Conservation (phyloP, 768 basidiomycete genomes). For the Xerocomellus intermedius region DNA sequence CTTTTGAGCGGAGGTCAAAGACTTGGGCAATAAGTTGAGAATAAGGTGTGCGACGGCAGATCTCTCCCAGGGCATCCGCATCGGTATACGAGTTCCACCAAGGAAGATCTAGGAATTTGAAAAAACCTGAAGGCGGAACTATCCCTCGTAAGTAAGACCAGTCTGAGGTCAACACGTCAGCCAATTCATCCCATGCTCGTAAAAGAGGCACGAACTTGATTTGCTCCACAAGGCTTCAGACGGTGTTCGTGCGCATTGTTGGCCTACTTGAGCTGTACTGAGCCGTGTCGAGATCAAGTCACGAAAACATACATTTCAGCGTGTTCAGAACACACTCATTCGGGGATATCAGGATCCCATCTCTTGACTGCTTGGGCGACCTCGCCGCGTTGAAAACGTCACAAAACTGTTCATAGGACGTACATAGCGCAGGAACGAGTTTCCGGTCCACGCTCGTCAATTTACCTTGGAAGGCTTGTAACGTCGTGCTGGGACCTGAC, state of each 20-base stretch:
- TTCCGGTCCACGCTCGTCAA: conserved; percentile 7
- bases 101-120: conserved; percentile 11
- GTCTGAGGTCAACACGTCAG: conserved; percentile 6
- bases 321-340: background rate
- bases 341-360: background rate
- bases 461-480: conserved; percentile 13
- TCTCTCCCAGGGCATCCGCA: background rate
- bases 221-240: conserved; percentile 4
- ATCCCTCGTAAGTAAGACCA: conserved; percentile 18
- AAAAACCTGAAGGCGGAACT: conserved; percentile 12
- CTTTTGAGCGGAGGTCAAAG: conserved; percentile 5
- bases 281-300: background rate
- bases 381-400: background rate
- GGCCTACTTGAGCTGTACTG: background rate
- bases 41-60: conserved; percentile 9
- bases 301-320: conserved; percentile 7
- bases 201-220: conserved; percentile 7
- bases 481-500: conserved; percentile 8
- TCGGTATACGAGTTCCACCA: conserved; percentile 15
- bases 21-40: background rate
- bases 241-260: background rate
- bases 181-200: background rate
- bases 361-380: background rate
- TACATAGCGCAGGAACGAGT: background rate
- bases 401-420: conserved; percentile 12